phyloP scores from a whole-genome alignment of 2,329 filamentous ascomycete genomes.

The Colletotrichum siamense region DNA sequence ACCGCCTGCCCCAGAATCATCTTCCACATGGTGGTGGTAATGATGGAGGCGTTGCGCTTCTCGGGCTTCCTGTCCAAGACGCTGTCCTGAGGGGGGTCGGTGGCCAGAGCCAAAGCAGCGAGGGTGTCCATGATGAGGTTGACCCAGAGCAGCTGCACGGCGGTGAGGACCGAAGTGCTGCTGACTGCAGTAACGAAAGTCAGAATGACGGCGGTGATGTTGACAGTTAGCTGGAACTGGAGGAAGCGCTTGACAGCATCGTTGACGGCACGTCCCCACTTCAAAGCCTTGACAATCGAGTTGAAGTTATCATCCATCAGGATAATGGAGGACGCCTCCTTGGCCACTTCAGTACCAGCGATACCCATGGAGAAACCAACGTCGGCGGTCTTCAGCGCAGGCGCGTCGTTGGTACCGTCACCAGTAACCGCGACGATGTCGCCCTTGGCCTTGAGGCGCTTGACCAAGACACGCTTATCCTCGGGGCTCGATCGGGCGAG shows the following conservation, averaged over 20 bases:
- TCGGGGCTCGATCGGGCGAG: slow-evolving; percentile 78
- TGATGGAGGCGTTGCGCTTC: slow-evolving; percentile 63
- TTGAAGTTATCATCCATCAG: slow-evolving; percentile 89
- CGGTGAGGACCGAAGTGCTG: slow-evolving; percentile 75
- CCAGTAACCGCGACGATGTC: slow-evolving; percentile 85
- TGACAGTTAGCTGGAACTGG: slow-evolving; percentile 83
- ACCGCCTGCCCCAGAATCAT: slow-evolving; percentile 96
- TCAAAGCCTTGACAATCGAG: slow-evolving; percentile 83
- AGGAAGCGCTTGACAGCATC: slow-evolving; percentile 80
- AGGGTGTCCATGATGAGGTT: slow-evolving; percentile 98
- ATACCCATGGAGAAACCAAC: slow-evolving; percentile 90
- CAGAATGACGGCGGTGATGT: slow-evolving; percentile 86
- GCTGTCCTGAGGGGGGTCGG: slow-evolving; percentile 84
- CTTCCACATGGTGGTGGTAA: slow-evolving; percentile 97
- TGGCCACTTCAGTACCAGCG: slow-evolving; percentile 81
- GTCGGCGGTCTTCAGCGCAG: slow-evolving; percentile 80
- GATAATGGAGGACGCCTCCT: slow-evolving; percentile 85
- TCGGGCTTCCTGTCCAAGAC: slow-evolving; percentile 79
- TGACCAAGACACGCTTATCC: slow-evolving; percentile 77
- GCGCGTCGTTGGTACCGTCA: slow-evolving; percentile 84
- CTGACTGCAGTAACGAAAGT: slow-evolving; percentile 89
- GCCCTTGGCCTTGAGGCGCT: slow-evolving; percentile 72
- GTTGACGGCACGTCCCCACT: slow-evolving; percentile 81
- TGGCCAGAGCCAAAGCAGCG: slow-evolving; percentile 85
- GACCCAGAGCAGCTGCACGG: slow-evolving; percentile 93